These are phyloP conservation scores for Chloris gayana DNA, from an alignment of 176 grass and related monocot genomes.

Conservation along the genomic window DNA sequence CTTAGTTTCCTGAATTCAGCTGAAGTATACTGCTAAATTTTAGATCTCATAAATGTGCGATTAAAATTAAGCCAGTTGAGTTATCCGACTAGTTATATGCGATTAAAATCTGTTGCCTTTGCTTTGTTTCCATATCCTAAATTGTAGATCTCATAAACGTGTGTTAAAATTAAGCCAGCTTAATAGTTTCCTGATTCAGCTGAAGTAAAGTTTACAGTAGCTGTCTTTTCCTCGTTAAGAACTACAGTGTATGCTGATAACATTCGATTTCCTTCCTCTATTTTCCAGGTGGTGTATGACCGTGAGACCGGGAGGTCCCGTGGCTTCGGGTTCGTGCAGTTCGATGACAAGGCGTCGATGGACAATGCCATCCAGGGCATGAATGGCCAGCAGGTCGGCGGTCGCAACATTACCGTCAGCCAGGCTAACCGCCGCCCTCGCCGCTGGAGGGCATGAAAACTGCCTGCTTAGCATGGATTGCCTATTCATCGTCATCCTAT, in stretches of 20 bases:
- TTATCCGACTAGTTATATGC: neutral
- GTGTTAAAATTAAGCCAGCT: neutral
- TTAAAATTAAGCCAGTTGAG: neutral
- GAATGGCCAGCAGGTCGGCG: conserved; percentile 60
- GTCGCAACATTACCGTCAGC: conserved; percentile 57
- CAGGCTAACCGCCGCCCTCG: conserved; percentile 47
- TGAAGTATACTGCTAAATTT: neutral
- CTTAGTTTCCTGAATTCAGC: too few relatives aligned
- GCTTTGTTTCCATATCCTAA: neutral
- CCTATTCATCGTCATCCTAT: neutral
- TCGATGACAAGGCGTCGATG: conserved; percentile 36
- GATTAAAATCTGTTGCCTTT: neutral
- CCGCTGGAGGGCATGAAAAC: conserved; percentile 14
- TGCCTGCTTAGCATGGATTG: neutral
- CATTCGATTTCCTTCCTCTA: too few relatives aligned
- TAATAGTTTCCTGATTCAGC: neutral
- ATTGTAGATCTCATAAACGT: neutral
- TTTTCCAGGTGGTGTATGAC: neutral
- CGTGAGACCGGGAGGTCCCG: neutral
- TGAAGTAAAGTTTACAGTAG: too few relatives aligned
- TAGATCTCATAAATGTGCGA: neutral
- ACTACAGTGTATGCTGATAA: too few relatives aligned
- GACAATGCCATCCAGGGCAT: conserved; percentile 60
- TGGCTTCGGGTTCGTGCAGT: conserved; percentile 11
- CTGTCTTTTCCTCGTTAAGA: neutral